Conservation (phyloP, 164 flowering plant species). For the Hamamelis virginiana region DNA sequence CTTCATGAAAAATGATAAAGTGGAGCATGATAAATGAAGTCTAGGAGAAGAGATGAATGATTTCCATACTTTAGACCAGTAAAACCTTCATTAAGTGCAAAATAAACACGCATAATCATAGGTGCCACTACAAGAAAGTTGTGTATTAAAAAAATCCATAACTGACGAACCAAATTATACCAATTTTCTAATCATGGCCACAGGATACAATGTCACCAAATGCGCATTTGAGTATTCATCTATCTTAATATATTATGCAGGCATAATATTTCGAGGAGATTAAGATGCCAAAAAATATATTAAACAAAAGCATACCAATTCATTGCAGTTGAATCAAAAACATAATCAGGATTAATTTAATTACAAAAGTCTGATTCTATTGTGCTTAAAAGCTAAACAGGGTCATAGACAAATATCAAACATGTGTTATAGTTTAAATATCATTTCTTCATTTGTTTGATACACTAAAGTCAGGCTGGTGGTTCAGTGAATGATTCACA, state of each 20-base stretch:
- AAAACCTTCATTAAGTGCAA: background rate
- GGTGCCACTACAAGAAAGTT: background rate
- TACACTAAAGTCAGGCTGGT: slow-evolving; percentile 6
- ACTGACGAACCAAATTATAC: background rate
- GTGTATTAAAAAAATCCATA: background rate
- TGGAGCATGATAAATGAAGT: background rate
- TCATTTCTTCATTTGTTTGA: slow-evolving; percentile 1
- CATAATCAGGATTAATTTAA: slow-evolving; percentile 7
- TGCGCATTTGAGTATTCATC: slow-evolving; percentile 5
- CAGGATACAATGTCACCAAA: slow-evolving; percentile 11
- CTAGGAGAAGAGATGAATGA: too few species aligned
- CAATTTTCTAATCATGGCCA: slow-evolving; percentile 9
- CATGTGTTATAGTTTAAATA: slow-evolving; percentile 3
- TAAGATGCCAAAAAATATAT: slow-evolving; percentile 16
- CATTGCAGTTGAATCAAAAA: slow-evolving; percentile 3
- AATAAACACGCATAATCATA: background rate
- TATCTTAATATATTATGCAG: background rate
- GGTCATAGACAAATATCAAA: slow-evolving; percentile 2
- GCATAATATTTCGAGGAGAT: slow-evolving; percentile 28
- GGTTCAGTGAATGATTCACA: slow-evolving; percentile 20
- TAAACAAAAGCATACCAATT: slow-evolving; percentile 5
- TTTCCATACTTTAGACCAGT: background rate
- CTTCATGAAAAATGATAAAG: too few species aligned
- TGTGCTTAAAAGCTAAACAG: slow-evolving; percentile 7
- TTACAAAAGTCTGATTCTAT: background rate